Base-by-base conservation (phyloP, 2,329 filamentous ascomycete genomes). In the Calonectria hongkongensis region DNA sequence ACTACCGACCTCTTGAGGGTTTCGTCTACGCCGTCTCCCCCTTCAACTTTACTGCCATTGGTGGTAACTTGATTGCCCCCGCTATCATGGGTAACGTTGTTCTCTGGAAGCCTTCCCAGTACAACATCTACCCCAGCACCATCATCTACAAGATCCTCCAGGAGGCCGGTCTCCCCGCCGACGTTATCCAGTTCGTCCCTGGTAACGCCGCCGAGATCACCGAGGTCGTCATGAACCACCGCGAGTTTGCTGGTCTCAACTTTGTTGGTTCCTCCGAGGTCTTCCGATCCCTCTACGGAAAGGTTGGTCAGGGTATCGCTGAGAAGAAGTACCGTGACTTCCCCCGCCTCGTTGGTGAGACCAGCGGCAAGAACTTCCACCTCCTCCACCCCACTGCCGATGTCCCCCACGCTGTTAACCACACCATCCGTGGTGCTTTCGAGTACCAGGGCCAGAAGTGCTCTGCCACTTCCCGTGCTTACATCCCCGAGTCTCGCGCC, bases 11-110 rank as follows among this genome's bases (percentile, higher is more conserved):
- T n/a, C 90, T 98, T 1, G 96, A 98, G 84, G 96, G 96, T 9
- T 98, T 98, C 84, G 95, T 98, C 73, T 98, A 98, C 82, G 96
- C 96, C 36, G 92, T 98, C 79, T 95, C 93, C 48, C 96, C 96
- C 21, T 98, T 98, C 89, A 98, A 98, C 88, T 98, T 98, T 86
- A 98, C 96, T 13, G 96, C 96, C 70, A 97, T 98, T 78, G 95
- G 92, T 13, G 96, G 93, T 62, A 98, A 98, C 85, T 87, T 98
- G 50, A 91, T 94, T 33, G 93, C 94, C 1, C 95, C 96, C 9
- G 95, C 95, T 0, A 87, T 98, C 66, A 92, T 98, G 89, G 96
- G 96, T 67, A 98, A 98, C 83, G 96, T 98, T 1, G 95, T 98
- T 2, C 86, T 98, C 60, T 98, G 96, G 96, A 98, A 98, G 89